Percentiles rank a stretch among this genome's conserved stretches.
Evolutionary conservation across 1,139 yeast genomes (phyloP).

Genomic region (Lizanozyma gosingica): DNA sequence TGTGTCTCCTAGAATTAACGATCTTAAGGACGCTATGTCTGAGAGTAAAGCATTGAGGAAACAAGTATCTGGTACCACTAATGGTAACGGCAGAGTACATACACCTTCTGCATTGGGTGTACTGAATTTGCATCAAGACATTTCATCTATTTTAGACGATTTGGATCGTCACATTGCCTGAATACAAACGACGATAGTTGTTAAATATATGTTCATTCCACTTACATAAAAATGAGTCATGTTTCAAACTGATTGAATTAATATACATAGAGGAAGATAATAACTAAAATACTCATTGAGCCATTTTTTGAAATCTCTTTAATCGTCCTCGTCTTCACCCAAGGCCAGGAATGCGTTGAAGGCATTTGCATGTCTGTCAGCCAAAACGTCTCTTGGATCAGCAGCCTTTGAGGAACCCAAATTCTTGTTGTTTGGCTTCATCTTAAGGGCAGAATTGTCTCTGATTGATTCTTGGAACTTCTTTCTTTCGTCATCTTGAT

Average conservation of each 20-base stretch:
- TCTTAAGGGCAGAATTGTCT: constrained; percentile 35
- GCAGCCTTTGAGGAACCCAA: constrained; percentile 67
- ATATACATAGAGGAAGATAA: constrained; percentile 24
- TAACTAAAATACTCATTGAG: constrained; percentile 9
- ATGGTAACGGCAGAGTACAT: too few species aligned
- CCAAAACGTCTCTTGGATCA: constrained; percentile 60
- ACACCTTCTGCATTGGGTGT: background rate
- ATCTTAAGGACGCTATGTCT: constrained; percentile 32
- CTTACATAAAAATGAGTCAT: background rate
- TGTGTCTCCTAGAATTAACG: constrained; percentile 35
- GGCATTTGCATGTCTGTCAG: constrained; percentile 54
- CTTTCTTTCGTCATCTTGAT: constrained; percentile 40
- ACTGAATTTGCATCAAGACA: constrained; percentile 18
- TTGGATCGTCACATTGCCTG: constrained; percentile 13
- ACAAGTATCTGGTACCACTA: too few species aligned
- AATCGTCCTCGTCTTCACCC: constrained; percentile 52
- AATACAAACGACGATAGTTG: background rate
- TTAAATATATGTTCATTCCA: background rate
- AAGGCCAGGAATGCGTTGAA: constrained; percentile 79
- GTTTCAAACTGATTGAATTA: constrained; percentile 1
- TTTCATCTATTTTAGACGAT: constrained; percentile 27
- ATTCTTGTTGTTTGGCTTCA: constrained; percentile 65
- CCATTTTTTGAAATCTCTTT: constrained; percentile 9
- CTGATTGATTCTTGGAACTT: constrained; percentile 39
- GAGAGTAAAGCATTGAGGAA: too few species aligned